phyloP scores from a whole-genome alignment of 2,329 filamentous ascomycete genomes.

The Emergomyces orientalis region DNA sequence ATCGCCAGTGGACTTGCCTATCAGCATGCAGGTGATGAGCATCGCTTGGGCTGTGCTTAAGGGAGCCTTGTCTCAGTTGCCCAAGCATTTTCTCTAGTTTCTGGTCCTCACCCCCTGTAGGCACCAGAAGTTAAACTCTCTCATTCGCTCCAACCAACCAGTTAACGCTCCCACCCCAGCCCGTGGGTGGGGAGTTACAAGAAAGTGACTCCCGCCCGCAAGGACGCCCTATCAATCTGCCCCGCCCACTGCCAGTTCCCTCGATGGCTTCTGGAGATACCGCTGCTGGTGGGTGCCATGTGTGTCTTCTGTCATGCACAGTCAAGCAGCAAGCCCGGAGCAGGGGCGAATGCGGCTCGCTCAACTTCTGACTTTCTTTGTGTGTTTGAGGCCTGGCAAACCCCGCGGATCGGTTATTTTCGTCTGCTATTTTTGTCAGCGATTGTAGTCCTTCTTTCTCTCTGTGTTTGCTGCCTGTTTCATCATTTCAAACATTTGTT shows the following conservation, averaged over 20 bases:
- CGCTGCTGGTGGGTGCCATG: neutral
- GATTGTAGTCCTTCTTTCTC: neutral
- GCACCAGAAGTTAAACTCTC: too few relatives aligned
- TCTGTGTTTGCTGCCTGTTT: neutral
- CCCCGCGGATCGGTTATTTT: neutral
- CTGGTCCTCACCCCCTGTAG: neutral
- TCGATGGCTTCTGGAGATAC: neutral
- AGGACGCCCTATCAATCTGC: neutral
- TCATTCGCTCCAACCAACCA: neutral
- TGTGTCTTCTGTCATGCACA: neutral
- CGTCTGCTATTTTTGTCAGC: neutral
- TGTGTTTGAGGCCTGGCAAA: neutral
- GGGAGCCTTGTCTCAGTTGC: neutral
- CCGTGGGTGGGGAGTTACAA: neutral
- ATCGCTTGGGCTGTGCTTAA: neutral
- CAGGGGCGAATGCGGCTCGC: neutral
- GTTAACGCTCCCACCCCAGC: neutral
- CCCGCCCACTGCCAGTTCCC: neutral
- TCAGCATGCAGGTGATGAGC: too few relatives aligned
- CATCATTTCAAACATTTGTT: neutral
- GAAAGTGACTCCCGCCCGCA: neutral
- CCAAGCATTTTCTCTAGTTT: neutral
- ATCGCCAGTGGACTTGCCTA: too few relatives aligned
- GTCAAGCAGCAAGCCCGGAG: neutral
- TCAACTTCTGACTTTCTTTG: conserved; percentile 1